These are phyloP conservation scores for Mortierella sp. DNA, from an alignment of 371 early-diverging fungal genomes.

Conservation along the genomic window DNA sequence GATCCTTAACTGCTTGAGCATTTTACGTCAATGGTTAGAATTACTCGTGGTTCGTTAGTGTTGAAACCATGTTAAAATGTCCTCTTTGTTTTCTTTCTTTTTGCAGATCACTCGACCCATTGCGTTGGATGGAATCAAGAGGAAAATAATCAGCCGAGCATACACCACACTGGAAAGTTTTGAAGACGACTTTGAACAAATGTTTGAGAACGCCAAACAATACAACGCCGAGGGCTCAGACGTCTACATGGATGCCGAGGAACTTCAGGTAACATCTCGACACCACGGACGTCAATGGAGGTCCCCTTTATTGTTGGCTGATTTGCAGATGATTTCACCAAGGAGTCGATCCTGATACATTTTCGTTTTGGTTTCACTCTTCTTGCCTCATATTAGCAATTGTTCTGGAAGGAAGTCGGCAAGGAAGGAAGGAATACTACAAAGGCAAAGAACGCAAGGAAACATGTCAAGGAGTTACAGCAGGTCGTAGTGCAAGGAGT, in stretches of 20 bases:
- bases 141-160: slow-evolving; percentile 62
- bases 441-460: slow-evolving; percentile 37
- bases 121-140: slow-evolving; percentile 50
- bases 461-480: slow-evolving; percentile 35
- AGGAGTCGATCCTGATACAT: background rate
- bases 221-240: slow-evolving; percentile 86
- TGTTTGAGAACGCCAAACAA: slow-evolving; percentile 84
- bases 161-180: slow-evolving; percentile 73
- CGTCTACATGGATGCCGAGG: slow-evolving; percentile 82
- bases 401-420: slow-evolving; percentile 53
- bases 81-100: background rate
- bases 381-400: slow-evolving; percentile 16
- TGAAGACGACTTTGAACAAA: slow-evolving; percentile 75
- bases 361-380: background rate
- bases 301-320: background rate
- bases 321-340: background rate
- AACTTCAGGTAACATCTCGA: slow-evolving; percentile 53
- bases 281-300: background rate
- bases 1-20: background rate
- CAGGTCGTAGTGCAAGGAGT: slow-evolving; percentile 26
- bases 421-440: slow-evolving; percentile 26
- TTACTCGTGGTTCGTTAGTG: background rate
- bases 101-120: slow-evolving; percentile 47
- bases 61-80: background rate
- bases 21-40: background rate